Percentiles rank a stretch among this genome's conserved stretches.
phyloP scores from a whole-genome alignment of 371 early-diverging fungal genomes.

The Mucor saturninus region DNA sequence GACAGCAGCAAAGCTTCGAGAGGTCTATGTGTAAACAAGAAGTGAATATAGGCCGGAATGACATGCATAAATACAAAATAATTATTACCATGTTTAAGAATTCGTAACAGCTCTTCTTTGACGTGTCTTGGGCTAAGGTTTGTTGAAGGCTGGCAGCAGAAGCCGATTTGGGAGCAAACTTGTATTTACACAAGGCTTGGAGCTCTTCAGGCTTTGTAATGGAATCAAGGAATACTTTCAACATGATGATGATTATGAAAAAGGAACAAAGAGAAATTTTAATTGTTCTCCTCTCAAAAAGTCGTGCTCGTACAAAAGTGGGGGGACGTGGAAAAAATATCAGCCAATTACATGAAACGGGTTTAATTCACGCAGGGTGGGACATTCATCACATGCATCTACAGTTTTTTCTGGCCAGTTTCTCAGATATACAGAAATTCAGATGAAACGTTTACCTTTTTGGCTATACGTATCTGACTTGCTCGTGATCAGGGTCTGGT shows the following conservation, averaged over 20 bases:
- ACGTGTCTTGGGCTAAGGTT: conserved; percentile 56
- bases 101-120: conserved; percentile 82
- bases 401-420: too few species aligned
- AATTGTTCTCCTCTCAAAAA: not conserved
- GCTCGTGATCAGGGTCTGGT: too few species aligned
- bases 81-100: conserved; percentile 71
- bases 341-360: too few species aligned
- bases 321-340: too few species aligned
- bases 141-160: conserved; percentile 54
- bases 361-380: too few species aligned
- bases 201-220: conserved; percentile 87
- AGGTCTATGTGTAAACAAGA: conserved; percentile 58
- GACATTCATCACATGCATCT: too few species aligned
- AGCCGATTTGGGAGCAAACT: conserved; percentile 64
- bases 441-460: too few species aligned
- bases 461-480: too few species aligned
- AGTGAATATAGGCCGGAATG: conserved; percentile 1
- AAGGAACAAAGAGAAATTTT: conserved; percentile 16
- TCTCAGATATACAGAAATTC: too few species aligned
- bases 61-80: not conserved
- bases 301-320: too few species aligned
- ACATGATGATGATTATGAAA: conserved; percentile 16
- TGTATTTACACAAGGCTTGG: conserved; percentile 77
- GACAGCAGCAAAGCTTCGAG: conserved; percentile 95
- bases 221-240: conserved; percentile 62